Evolutionary conservation across 1,284 basidiomycete genomes (phyloP).

Genomic region (Ustilago crameri): DNA sequence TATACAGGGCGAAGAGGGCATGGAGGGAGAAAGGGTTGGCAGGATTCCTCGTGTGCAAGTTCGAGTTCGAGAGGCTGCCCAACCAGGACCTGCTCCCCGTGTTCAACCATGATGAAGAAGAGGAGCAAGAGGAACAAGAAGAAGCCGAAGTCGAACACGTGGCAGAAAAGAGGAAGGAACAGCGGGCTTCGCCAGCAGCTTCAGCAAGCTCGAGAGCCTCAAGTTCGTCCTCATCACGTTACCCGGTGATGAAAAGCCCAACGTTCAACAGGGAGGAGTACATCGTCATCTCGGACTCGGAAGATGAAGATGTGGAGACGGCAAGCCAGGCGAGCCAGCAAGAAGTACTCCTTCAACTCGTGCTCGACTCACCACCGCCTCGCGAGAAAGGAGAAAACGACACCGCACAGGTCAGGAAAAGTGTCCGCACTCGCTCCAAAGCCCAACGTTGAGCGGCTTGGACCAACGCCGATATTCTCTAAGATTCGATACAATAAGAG

Average conservation of each 20-base stretch:
- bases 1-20: constrained; percentile 76
- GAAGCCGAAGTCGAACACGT: background rate
- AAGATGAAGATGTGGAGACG: constrained; percentile 1
- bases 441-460: no score
- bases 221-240: background rate
- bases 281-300: constrained; percentile 25
- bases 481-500: no score
- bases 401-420: no score
- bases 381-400: no score
- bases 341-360: constrained; percentile 11
- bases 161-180: background rate
- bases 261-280: constrained; percentile 18
- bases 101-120: constrained; percentile 13
- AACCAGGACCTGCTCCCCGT: constrained; percentile 35
- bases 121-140: background rate
- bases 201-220: no score
- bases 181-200: no score
- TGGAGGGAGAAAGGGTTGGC: constrained; percentile 37
- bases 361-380: background rate
- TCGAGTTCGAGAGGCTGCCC: constrained; percentile 20
- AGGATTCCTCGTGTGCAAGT: constrained; percentile 46
- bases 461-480: no score
- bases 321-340: constrained; percentile 1
- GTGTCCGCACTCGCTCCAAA: no score
- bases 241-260: constrained; percentile 9